phyloP scores from a whole-genome alignment of 202 grass and related monocot species.

The Panicum hallii region DNA sequence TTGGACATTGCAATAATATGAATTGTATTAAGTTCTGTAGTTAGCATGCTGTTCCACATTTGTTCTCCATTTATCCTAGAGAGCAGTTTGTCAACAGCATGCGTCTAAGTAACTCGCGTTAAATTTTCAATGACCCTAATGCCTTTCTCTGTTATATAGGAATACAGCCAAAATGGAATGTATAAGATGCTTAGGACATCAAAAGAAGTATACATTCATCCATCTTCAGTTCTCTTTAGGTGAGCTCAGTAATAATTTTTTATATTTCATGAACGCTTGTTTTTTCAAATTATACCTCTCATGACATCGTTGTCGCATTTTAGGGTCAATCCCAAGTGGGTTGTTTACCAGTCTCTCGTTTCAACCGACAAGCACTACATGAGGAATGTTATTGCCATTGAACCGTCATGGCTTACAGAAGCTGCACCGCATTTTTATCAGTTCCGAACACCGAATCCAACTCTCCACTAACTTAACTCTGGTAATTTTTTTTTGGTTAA shows the following conservation, averaged over 20 bases:
- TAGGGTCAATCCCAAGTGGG: conserved; percentile 99
- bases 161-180: conserved; percentile 89
- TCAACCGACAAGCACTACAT: conserved; percentile 96
- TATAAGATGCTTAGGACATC: conserved; percentile 92
- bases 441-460: conserved; percentile 67
- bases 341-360: conserved; percentile 90
- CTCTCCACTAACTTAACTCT: conserved; percentile 57
- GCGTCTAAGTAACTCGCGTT: conserved; percentile 8
- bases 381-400: conserved; percentile 94
- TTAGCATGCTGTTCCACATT: conserved; percentile 24
- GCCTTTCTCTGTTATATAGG: conserved; percentile 54
- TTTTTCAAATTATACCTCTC: conserved; percentile 35
- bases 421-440: conserved; percentile 95
- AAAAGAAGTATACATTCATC: conserved; percentile 98
- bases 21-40: conserved; percentile 31
- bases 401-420: conserved; percentile 95
- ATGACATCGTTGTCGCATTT: conserved; percentile 34
- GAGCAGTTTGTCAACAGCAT: conserved; percentile 13
- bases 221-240: conserved; percentile 98
- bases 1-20: conserved; percentile 1
- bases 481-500: conserved; percentile 40
- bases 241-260: conserved; percentile 42
- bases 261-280: background rate
- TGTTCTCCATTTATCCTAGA: conserved; percentile 26
- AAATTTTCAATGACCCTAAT: conserved; percentile 13